Evolutionary conservation across 768 basidiomycete species (phyloP).

Genomic region (Pisolithus tinctorius): DNA sequence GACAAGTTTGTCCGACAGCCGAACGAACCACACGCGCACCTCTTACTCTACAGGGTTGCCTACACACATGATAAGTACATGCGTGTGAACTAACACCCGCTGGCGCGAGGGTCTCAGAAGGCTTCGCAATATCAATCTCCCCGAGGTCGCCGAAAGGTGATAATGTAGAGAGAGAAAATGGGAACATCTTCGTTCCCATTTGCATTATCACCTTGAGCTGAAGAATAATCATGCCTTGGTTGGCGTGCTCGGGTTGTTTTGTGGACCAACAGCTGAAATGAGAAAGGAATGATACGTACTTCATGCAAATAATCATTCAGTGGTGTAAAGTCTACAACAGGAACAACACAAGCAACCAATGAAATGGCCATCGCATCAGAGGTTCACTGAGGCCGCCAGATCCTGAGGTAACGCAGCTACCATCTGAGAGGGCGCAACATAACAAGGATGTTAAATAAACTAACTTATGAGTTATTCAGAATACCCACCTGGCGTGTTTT

Average conservation of each 20-base stretch:
- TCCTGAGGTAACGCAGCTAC: constrained; percentile 17
- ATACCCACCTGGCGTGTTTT: constrained; percentile 49
- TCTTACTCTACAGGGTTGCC: not conserved
- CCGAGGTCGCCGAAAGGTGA: constrained; percentile 30
- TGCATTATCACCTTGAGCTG: constrained; percentile 30
- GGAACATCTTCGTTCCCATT: constrained; percentile 12
- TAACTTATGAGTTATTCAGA: not conserved
- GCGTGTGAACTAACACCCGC: not conserved
- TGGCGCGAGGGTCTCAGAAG: constrained; percentile 42
- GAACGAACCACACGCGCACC: constrained; percentile 53
- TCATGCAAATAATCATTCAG: not conserved
- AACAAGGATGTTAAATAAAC: not conserved
- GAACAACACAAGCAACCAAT: constrained; percentile 8
- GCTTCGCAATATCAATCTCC: constrained; percentile 44
- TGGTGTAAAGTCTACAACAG: not conserved
- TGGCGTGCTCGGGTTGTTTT: constrained; percentile 15
- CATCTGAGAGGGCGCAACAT: constrained; percentile 11
- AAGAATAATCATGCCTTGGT: too few relatives aligned
- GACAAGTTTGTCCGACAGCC: constrained; percentile 45
- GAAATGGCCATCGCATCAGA: constrained; percentile 1
- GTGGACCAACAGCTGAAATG: not conserved
- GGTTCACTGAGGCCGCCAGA: constrained; percentile 17
- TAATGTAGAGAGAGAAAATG: constrained; percentile 29
- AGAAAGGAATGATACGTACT: constrained; percentile 4
- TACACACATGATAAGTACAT: not conserved